Conservation (phyloP, 2,329 filamentous ascomycete species). For the Sporothrix brasiliensis region DNA sequence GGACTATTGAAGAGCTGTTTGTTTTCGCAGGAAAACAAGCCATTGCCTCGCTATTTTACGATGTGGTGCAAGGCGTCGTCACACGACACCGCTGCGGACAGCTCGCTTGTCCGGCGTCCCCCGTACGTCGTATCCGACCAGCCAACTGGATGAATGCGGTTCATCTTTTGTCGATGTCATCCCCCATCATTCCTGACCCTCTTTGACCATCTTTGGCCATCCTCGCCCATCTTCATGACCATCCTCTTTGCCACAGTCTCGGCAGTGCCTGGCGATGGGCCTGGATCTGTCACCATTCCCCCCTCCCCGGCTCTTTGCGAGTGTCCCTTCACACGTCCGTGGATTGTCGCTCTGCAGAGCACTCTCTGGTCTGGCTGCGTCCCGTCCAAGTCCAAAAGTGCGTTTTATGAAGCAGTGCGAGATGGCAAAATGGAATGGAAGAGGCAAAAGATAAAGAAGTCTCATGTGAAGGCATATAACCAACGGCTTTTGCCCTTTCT, state of each 20-base stretch:
- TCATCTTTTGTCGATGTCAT: slow-evolving; percentile 23
- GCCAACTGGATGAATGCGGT: slow-evolving; percentile 36
- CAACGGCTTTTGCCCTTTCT: neutral
- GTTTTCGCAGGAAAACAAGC: neutral
- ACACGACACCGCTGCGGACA: neutral
- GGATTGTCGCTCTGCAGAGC: neutral
- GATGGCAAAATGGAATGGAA: slow-evolving; percentile 6
- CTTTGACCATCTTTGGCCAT: neutral
- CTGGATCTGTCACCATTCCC: slow-evolving; percentile 18
- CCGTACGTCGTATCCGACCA: slow-evolving; percentile 7
- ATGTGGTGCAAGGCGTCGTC: neutral
- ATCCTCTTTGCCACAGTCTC: slow-evolving; percentile 12
- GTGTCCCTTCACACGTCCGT: neutral
- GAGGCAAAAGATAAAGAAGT: slow-evolving; percentile 1
- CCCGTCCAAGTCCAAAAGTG: neutral
- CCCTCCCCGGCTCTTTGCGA: neutral
- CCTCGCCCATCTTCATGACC: neutral
- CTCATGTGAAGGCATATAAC: slow-evolving; percentile 29
- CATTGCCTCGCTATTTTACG: neutral
- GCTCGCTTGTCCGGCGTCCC: slow-evolving; percentile 8
- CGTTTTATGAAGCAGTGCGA: neutral
- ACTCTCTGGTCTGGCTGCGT: neutral
- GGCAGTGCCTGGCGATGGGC: slow-evolving; percentile 24
- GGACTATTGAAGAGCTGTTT: neutral
- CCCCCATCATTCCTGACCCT: neutral